These are phyloP conservation scores for Paradendryphiella salina DNA, from an alignment of 2,329 filamentous ascomycete species.

Conservation along the genomic window DNA sequence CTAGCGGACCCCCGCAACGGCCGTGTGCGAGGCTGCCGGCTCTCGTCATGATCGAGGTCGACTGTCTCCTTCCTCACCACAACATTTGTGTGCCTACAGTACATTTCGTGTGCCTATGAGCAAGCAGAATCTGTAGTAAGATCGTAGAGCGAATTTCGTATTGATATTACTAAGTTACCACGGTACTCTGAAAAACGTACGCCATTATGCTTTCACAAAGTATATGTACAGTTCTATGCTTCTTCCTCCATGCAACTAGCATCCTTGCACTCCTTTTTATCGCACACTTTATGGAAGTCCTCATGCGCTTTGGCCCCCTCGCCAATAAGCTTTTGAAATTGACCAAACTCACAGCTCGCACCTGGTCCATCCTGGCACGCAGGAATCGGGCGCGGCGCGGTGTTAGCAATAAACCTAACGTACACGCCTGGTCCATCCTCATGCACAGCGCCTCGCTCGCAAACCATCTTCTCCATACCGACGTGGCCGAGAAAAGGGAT, in stretches of 20 bases:
- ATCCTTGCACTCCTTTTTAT: slow-evolving; percentile 24
- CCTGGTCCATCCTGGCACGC: slow-evolving; percentile 55
- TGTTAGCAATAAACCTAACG: slow-evolving; percentile 57
- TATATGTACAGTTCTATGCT: not conserved
- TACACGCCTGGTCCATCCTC: slow-evolving; percentile 50
- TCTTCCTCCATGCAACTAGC: slow-evolving; percentile 1
- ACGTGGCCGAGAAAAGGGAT: slow-evolving; percentile 68
- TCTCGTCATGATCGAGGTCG: no score
- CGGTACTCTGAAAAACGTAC: not conserved
- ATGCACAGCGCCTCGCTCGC: slow-evolving; percentile 56
- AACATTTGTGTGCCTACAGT: no score
- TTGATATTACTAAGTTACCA: no score
- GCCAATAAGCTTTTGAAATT: slow-evolving; percentile 50
- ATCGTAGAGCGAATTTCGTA: no score
- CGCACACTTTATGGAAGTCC: slow-evolving; percentile 39
- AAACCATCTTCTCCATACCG: slow-evolving; percentile 66
- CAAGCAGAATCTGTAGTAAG: no score
- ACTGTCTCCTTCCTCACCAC: no score
- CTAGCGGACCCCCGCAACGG: no score
- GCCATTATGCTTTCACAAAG: not conserved
- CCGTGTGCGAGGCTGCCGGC: no score
- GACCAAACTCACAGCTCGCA: slow-evolving; percentile 53
- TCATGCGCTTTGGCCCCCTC: slow-evolving; percentile 43
- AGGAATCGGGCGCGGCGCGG: slow-evolving; percentile 53
- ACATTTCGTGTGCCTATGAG: no score